phyloP scores from a whole-genome alignment of 2,329 filamentous ascomycete species.

The Daldinia eschscholtzii region DNA sequence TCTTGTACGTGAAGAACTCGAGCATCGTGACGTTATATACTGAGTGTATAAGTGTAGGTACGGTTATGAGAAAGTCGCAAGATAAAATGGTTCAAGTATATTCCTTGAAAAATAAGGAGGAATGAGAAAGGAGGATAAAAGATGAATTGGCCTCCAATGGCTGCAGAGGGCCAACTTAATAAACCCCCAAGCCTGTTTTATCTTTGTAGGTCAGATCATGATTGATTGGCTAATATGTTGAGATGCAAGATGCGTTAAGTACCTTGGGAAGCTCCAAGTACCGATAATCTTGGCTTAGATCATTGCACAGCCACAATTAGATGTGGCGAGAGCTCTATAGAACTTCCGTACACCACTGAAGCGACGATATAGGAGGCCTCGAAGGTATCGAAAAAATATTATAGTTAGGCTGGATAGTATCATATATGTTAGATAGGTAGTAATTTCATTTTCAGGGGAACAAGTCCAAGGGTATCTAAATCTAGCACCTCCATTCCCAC shows the following conservation, averaged over 20 bases:
- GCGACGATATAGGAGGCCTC: background rate
- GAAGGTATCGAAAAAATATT: no score
- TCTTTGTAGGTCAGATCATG: constrained; percentile 25
- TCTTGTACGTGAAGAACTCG: constrained; percentile 73
- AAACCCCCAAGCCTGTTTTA: constrained; percentile 42
- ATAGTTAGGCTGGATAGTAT: background rate
- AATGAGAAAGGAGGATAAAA: background rate
- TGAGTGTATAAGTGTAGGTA: background rate
- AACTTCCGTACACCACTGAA: background rate
- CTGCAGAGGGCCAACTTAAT: constrained; percentile 3
- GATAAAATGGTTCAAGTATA: constrained; percentile 7
- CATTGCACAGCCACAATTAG: constrained; percentile 38
- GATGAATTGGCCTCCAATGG: constrained; percentile 9
- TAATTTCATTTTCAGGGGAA: constrained; percentile 22
- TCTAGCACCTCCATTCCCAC: constrained; percentile 14
- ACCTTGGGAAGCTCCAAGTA: constrained; percentile 14
- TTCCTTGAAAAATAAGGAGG: background rate
- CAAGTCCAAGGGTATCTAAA: constrained; percentile 38
- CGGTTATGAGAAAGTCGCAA: constrained; percentile 14
- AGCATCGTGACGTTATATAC: constrained; percentile 55
- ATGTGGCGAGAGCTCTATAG: constrained; percentile 42
- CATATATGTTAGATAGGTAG: background rate
- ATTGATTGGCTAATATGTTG: constrained; percentile 38
- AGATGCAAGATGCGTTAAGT: constrained; percentile 8
- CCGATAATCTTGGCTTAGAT: constrained; percentile 32